phyloP scores from a whole-genome alignment of 805 yeast species.

The Candida railenensis region DNA sequence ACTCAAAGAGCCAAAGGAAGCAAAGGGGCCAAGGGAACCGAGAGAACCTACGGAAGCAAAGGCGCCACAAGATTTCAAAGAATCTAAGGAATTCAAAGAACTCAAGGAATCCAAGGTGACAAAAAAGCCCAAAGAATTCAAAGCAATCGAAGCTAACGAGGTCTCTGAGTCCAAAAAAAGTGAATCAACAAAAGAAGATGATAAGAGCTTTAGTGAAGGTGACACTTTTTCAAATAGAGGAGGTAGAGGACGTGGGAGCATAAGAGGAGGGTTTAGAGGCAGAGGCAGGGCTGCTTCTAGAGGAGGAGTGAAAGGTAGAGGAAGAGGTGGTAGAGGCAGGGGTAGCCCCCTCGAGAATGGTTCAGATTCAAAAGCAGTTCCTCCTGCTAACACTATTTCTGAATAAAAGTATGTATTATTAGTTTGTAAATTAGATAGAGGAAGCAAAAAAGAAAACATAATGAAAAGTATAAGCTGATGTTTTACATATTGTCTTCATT shows the following conservation, averaged over 20 bases:
- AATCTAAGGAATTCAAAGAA: not conserved
- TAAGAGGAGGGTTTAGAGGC: conserved; percentile 14
- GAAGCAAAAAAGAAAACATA: not conserved
- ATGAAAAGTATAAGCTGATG: not conserved
- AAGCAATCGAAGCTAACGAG: too few species aligned
- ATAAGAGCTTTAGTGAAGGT: too few species aligned
- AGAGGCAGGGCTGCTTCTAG: conserved; percentile 6
- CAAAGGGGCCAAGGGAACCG: not conserved
- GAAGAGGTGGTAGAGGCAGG: conserved; percentile 3
- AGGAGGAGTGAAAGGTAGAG: conserved; percentile 7
- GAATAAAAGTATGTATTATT: not conserved
- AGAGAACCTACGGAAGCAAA: not conserved
- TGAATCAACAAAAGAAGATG: too few species aligned
- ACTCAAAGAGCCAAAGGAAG: not conserved
- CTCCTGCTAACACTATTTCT: not conserved
- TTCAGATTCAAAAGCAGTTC: not conserved
- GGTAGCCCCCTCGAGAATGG: not conserved
- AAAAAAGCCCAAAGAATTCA: not conserved
- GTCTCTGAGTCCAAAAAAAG: too few species aligned
- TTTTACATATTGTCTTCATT: not conserved
- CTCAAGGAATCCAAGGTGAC: not conserved
- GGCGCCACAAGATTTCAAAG: not conserved
- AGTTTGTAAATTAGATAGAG: not conserved
- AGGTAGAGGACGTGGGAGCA: conserved; percentile 12
- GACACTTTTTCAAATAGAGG: conserved; percentile 3